These are phyloP conservation scores for Leishmania mexicana DNA, from an alignment of 208 protist species.

Conservation along the genomic window DNA sequence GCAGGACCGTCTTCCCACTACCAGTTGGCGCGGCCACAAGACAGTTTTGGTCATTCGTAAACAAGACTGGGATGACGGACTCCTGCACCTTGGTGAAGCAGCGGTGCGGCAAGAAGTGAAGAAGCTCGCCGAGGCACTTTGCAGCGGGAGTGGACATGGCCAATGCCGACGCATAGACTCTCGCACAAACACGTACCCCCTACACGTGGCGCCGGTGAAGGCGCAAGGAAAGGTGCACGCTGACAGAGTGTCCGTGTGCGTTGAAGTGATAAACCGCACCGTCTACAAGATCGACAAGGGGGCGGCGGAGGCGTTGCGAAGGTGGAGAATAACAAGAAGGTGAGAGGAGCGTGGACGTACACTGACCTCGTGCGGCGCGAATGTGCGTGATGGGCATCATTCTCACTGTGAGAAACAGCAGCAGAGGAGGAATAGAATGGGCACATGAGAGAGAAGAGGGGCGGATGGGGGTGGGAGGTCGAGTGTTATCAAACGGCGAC, in stretches of 20 bases:
- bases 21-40: slow-evolving; percentile 89
- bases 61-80: slow-evolving; percentile 57
- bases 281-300: not conserved
- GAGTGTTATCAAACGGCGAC: slow-evolving; percentile 9
- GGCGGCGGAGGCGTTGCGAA: not conserved
- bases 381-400: not conserved
- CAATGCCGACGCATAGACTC: not conserved
- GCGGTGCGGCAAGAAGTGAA: slow-evolving; percentile 49
- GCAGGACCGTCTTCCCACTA: slow-evolving; percentile 87
- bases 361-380: not conserved
- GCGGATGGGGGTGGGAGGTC: not conserved
- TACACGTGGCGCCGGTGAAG: not conserved
- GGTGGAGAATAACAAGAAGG: too few relatives aligned
- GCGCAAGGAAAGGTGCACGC: not conserved
- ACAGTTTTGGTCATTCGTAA: slow-evolving; percentile 58
- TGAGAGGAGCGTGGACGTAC: not conserved
- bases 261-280: too few relatives aligned
- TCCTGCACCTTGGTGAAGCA: slow-evolving; percentile 80
- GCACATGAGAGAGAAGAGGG: slow-evolving; percentile 10
- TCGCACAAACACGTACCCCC: not conserved
- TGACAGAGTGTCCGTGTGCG: not conserved
- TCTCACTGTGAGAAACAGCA: not conserved
- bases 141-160: not conserved
- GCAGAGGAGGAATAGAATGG: slow-evolving; percentile 10
- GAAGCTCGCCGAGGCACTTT: slow-evolving; percentile 47